Base-by-base conservation (phyloP, 257 asterid species). In the Solanum lignicaule region DNA sequence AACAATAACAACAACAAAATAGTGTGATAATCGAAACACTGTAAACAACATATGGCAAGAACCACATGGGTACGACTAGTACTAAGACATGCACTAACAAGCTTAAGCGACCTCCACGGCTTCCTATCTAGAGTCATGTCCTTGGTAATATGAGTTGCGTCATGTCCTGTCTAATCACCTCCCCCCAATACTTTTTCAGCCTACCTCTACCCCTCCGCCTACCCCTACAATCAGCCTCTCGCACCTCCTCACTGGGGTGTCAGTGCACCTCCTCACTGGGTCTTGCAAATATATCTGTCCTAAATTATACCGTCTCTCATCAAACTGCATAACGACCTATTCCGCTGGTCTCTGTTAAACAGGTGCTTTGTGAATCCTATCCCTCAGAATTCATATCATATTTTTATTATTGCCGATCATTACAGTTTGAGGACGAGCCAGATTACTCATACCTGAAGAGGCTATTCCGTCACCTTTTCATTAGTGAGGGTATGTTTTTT, bases 351-450 rank as follows among this genome's bases (percentile, higher is more conserved):
- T 87, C 36, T 27, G 66, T 79, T 87, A 32, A 39, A 32, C 92
- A 95, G 99, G 98, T 93, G 92, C 97, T 97, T 46, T 95, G 99
- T 92, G 95, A 92, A 95, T 93, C 97, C 69, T 90, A 92, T 91
- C 96, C 99, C 66, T 92, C 98, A 21, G 98, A 97, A 91, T 95
- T 95, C 93, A 93, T 92, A 84, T 95, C 98, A 65, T 97, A 93
- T 86, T 97, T 95, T 38, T 96, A 97, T 91, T 95, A 97, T 83
- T 97, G 99, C 83, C 98, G 98, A 69, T 97, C 99, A 33, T 90
- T 95, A 91, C 94, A 95, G 69, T 96, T 96, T 78, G 98, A 95
- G 18, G 98, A 95, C 87, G 92, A 94, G 90, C 98, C 98, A 66
- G 98, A 96, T 90, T 96, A 96, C 92, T 92, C 98, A 43, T 96